Evolutionary conservation across 192 early-diverging fungal genomes (phyloP).

Genomic region (Oehlia diaphana): DNA sequence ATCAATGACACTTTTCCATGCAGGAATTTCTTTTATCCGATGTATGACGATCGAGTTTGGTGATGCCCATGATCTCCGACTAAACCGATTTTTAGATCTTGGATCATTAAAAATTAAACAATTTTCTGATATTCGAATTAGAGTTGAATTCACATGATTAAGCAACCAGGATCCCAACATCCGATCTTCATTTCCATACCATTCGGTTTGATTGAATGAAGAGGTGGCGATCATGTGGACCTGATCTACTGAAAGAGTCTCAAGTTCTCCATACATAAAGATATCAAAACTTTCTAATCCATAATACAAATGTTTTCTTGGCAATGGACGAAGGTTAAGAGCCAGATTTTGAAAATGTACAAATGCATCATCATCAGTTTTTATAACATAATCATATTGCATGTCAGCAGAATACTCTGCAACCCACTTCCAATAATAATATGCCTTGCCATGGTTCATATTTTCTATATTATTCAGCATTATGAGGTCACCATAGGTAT

Average conservation of each 20-base stretch:
- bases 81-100: not conserved
- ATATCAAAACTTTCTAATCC: constrained; percentile 6
- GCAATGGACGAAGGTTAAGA: constrained; percentile 29
- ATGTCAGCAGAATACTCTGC: not conserved
- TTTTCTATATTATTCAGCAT: constrained; percentile 39
- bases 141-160: constrained; percentile 16
- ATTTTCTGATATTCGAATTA: not conserved
- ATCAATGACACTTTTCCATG: constrained; percentile 19
- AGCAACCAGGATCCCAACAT: constrained; percentile 38
- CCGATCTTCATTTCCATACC: constrained; percentile 36
- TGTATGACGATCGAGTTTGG: constrained; percentile 14
- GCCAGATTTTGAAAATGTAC: constrained; percentile 36
- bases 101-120: constrained; percentile 23
- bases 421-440: constrained; percentile 36
- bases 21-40: not conserved
- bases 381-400: constrained; percentile 36
- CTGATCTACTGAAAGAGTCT: constrained; percentile 36
- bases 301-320: constrained; percentile 36
- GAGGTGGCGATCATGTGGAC: constrained; percentile 31
- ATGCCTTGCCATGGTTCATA: constrained; percentile 42
- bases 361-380: constrained; percentile 41
- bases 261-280: constrained; percentile 37
- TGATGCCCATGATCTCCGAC: not conserved
- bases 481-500: constrained; percentile 35
- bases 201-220: constrained; percentile 26